Evolutionary conservation across 23 red algal species (phyloP), one percentile per base, ranked within the genome.

Genomic region (Porphyridium purpureum): DNA sequence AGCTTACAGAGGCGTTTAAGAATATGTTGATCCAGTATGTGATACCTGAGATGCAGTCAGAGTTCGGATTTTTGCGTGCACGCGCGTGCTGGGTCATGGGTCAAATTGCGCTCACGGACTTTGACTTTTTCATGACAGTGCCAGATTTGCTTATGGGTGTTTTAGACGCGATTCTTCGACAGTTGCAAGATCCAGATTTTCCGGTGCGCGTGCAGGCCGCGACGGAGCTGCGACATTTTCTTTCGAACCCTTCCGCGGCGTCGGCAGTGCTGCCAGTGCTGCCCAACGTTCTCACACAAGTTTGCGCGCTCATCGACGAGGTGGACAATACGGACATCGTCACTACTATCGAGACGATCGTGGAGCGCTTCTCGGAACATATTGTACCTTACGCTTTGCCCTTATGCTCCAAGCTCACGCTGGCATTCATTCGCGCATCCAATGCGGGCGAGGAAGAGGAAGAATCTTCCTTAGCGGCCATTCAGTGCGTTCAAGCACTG

Each of bases 61-160:
- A 69, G 15, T 77, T 72, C 70, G 52, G 54, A 24, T 92, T 92
- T 53, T 35, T 92, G 5, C 62, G 83, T 20, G 52, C 83, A n/a
- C 65, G 55, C 33, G 44, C 83, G 38, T 69, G 57, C 33, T 80
- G 72, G 83, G 41, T 92, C 29, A 27, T 92, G 4, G 83, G 83
- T 4, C 64, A 92, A 51, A 27, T 92, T n/a, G 83, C 74, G 5
- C 56, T 62, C 7, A 57, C 59, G 7, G 70, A 72, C 38, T 44
- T 17, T 28, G 73, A 60, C 51, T 29, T 76, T 28, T 44, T 62
- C 5, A 38, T 33, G 23, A 27, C 55, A 41, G 47, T 75, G 0
- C 30, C 57, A 6, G 62, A 57, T 3, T 51, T 92, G 44, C n/a
- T n/a, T n/a, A n/a, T n/a, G n/a, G n/a, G n/a, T n/a, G n/a, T n/a